Evolutionary conservation across 2,329 filamentous ascomycete genomes (phyloP).

Genomic region (Colletotrichum sp.): DNA sequence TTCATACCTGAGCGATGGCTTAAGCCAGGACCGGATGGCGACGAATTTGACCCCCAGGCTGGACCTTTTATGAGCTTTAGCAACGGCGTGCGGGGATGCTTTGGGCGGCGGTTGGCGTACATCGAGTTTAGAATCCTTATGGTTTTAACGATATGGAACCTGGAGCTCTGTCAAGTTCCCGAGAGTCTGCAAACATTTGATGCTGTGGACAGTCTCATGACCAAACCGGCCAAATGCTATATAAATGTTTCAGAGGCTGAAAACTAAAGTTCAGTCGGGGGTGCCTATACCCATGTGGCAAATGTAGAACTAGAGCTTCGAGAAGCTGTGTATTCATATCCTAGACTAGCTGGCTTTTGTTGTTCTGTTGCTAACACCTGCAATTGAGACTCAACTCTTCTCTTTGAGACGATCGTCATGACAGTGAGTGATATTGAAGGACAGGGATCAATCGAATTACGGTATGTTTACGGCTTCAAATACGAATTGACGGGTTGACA

Average conservation of each 20-base stretch:
- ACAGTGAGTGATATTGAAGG: background rate
- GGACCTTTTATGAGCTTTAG: background rate
- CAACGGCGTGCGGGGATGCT: background rate
- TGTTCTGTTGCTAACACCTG: background rate
- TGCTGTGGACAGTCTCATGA: background rate
- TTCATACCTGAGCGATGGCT: background rate
- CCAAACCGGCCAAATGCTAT: background rate
- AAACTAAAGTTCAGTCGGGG: background rate
- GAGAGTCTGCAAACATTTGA: background rate
- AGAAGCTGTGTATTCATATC: background rate
- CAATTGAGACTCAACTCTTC: background rate
- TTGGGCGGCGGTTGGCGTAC: background rate
- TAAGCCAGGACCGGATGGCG: background rate
- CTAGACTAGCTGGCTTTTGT: background rate
- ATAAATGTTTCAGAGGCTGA: background rate
- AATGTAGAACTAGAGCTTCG: background rate
- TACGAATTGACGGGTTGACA: background rate
- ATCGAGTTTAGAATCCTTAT: background rate
- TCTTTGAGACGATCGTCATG: background rate
- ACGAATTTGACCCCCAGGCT: background rate
- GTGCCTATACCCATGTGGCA: background rate
- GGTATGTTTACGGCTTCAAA: background rate
- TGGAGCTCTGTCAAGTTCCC: background rate
- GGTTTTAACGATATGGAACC: background rate
- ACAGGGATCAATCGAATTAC: background rate